A percentile compares a stretch with the other conserved stretches of the same genome.
Evolutionary conservation across 495 filamentous ascomycete species (phyloP).

Genomic region (Xylaria sp.): DNA sequence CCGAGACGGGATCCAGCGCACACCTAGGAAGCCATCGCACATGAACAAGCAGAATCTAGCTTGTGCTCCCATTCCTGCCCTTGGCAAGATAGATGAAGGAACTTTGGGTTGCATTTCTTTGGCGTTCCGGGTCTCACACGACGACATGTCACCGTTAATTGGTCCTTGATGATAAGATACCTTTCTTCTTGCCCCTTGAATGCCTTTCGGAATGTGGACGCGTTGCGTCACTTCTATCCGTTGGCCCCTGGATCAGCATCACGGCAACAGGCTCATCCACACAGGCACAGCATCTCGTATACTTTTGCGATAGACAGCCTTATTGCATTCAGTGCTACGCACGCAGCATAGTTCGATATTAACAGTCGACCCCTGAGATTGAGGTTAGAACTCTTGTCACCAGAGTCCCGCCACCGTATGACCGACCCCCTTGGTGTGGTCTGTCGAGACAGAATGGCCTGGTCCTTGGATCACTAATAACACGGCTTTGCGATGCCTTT

Average conservation of each 20-base stretch:
- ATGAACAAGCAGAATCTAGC: slow-evolving; percentile 35
- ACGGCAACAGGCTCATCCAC: background rate
- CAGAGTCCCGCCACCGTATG: background rate
- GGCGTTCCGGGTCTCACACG: slow-evolving; percentile 38
- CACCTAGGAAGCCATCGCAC: slow-evolving; percentile 39
- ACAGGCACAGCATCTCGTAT: slow-evolving; percentile 16
- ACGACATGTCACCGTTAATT: slow-evolving; percentile 22
- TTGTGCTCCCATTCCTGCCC: background rate
- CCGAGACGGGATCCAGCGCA: slow-evolving; percentile 60
- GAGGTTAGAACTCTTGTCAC: background rate
- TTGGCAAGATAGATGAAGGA: slow-evolving; percentile 16
- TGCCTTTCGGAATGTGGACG: background rate
- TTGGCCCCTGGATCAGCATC: slow-evolving; percentile 20
- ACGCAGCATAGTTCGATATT: slow-evolving; percentile 20
- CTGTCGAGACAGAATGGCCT: slow-evolving; percentile 32
- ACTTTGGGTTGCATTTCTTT: slow-evolving; percentile 38
- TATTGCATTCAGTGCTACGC: slow-evolving; percentile 20
- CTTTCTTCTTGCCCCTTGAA: background rate
- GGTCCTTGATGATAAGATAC: slow-evolving; percentile 31
- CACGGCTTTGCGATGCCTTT: slow-evolving; percentile 35
- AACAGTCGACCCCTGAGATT: slow-evolving; percentile 1
- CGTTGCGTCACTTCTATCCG: background rate
- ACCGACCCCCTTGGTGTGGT: background rate
- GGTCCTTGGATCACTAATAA: slow-evolving; percentile 37
- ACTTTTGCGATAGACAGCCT: slow-evolving; percentile 26